Evolutionary conservation across 1,284 basidiomycete genomes (phyloP).

Genomic region (Inonotus hispidus): DNA sequence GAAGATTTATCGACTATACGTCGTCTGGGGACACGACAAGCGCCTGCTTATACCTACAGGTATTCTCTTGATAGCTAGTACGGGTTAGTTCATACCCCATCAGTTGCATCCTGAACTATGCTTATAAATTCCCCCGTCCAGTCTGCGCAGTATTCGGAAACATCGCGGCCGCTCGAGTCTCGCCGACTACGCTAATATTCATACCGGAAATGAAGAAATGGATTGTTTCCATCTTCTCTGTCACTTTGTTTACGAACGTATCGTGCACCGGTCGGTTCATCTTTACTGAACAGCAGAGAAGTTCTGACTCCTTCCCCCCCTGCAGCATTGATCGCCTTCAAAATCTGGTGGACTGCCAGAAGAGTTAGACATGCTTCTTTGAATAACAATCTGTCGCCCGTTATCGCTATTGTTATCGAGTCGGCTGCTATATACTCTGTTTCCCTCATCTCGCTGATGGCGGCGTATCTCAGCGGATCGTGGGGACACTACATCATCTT

Average conservation of each 20-base stretch:
- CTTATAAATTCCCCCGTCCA: background rate
- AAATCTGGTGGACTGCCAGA: slow-evolving; percentile 32
- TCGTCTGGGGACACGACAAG: background rate
- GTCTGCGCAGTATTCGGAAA: background rate
- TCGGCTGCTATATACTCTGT: slow-evolving; percentile 37
- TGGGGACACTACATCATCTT: slow-evolving; percentile 37
- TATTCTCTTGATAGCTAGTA: background rate
- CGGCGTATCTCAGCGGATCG: slow-evolving; percentile 30
- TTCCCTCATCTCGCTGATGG: slow-evolving; percentile 31
- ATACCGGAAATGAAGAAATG: slow-evolving; percentile 7
- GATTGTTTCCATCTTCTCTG: slow-evolving; percentile 20
- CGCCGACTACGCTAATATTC: slow-evolving; percentile 4
- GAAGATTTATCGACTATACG: slow-evolving; percentile 1
- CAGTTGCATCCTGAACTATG: background rate
- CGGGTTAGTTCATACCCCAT: background rate
- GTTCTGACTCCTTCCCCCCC: background rate
- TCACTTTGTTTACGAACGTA: slow-evolving; percentile 19
- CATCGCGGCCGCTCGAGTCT: background rate
- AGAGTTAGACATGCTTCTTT: slow-evolving; percentile 16
- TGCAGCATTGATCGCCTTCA: slow-evolving; percentile 31
- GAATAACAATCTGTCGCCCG: slow-evolving; percentile 25
- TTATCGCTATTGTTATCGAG: slow-evolving; percentile 35
- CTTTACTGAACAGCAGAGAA: background rate
- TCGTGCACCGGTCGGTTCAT: slow-evolving; percentile 14
- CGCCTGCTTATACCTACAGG: background rate